Evolutionary conservation across 768 basidiomycete genomes (phyloP).

Genomic region (Lentinula sp.): DNA sequence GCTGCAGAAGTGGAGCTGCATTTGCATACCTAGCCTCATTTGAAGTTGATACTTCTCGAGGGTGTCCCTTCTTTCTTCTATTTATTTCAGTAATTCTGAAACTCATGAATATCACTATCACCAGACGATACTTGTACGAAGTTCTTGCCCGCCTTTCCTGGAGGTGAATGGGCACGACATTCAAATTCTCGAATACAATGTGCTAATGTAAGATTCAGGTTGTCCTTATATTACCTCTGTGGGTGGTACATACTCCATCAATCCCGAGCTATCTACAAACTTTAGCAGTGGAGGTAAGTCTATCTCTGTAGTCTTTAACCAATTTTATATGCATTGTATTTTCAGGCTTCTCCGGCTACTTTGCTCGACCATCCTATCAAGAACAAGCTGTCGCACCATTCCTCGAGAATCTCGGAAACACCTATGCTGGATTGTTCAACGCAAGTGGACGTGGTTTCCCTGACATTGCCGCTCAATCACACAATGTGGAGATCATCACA

Average conservation of each 20-base stretch:
- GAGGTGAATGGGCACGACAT: not conserved
- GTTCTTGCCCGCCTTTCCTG: conserved; percentile 32
- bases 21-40: no score
- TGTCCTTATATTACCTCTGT: conserved; percentile 31
- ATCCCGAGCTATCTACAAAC: conserved; percentile 13
- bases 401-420: conserved; percentile 22
- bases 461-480: conserved; percentile 9
- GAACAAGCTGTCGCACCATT: conserved; percentile 22
- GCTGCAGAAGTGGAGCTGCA: no score
- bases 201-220: not conserved
- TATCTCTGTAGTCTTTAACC: not conserved
- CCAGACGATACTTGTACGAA: conserved; percentile 23
- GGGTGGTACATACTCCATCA: conserved; percentile 28
- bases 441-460: conserved; percentile 19
- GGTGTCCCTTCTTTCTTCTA: no score
- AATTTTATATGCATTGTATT: not conserved
- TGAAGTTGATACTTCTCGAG: no score
- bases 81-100: not conserved
- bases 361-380: conserved; percentile 32
- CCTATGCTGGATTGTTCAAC: conserved; percentile 36
- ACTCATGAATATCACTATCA: conserved; percentile 16
- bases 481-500: conserved; percentile 7
- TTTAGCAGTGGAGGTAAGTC: conserved; percentile 6
- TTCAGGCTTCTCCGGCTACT: conserved; percentile 12
- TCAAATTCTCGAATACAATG: not conserved